Evolutionary conservation across 2,329 filamentous ascomycete species (phyloP).

Genomic region (Apiospora marii): DNA sequence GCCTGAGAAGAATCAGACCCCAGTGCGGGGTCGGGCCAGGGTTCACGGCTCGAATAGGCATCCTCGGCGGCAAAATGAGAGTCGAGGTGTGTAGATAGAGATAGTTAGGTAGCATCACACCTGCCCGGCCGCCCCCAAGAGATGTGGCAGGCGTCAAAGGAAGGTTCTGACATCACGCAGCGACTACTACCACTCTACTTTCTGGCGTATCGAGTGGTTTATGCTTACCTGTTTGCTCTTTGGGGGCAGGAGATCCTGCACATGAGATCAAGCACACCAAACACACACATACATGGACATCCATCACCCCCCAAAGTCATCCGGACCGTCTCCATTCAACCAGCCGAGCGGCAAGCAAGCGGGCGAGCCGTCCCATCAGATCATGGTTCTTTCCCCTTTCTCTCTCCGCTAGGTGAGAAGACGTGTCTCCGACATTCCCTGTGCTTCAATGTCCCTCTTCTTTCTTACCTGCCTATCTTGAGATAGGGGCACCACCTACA

Average conservation of each 20-base stretch:
- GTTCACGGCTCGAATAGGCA: not conserved
- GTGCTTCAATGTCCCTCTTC: not conserved
- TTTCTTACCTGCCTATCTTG: not conserved
- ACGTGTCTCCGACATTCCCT: too few species aligned
- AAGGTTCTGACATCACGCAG: not conserved
- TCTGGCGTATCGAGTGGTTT: not conserved
- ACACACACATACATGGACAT: too few species aligned
- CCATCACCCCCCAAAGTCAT: not conserved
- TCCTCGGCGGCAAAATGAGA: slow-evolving; percentile 4
- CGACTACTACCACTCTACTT: not conserved
- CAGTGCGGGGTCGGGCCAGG: not conserved
- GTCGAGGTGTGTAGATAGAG: not conserved
- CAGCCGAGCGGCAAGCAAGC: not conserved
- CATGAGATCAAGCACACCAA: not conserved
- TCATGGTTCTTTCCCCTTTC: not conserved
- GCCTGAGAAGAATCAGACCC: not conserved
- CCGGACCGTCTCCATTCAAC: not conserved
- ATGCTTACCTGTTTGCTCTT: not conserved
- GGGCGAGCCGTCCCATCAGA: not conserved
- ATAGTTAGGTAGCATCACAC: not conserved
- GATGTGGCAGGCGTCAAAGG: not conserved
- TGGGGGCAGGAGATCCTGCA: not conserved
- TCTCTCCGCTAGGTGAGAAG: not conserved
- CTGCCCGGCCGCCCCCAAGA: not conserved
- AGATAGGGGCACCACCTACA: not conserved